Base-by-base conservation (phyloP, 306 rosid species). In the Biancaea sappan region DNA sequence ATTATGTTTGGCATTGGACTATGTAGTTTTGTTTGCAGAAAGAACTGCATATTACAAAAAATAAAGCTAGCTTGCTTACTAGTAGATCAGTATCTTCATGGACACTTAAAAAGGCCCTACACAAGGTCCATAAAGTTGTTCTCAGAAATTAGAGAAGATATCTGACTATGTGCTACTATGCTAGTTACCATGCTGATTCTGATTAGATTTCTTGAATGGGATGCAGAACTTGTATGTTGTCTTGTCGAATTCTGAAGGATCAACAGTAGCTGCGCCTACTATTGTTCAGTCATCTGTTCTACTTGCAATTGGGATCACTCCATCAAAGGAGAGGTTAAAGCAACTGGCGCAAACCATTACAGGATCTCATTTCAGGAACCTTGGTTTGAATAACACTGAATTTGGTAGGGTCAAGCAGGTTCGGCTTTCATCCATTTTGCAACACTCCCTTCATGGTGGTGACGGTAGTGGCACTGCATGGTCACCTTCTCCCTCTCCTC, bases 401-500 rank as follows among this genome's bases (percentile, higher is more conserved):
- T 93, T 93, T 82, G 98, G 98, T 28, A 86, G 73, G 82, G 98
- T 93, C 59, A 93, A 93, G 87, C 98, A 89, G 81, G 98, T 93
- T 68, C 91, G 83, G 24, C 96, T 93, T 72, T 91, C 98, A 48
- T 84, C 96, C 32, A 69, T 85, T 68, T 83, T 83, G 80, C 90
- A 87, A 70, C 94, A 90, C 72, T 90, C 89, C 69, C 89, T 87
- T 65, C 84, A 86, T 44, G 93, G 96, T 26, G 84, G 80, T 50
- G 86, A 81, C 31, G 84, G 84, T 46, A 60, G 80, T 40, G 79
- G 87, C 40, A 66, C 88, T 32, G 56, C 69, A 1, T 71, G 79
- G 62, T 84, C 96, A 6, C 96, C 96, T 78, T 81, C 98, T 57
- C 89, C 95, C 40, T 73, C 86, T 82, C 91, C 98, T 41, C 57